These are phyloP conservation scores for Rosellinia necatrix DNA, from an alignment of 2,329 filamentous ascomycete genomes.

Conservation along the genomic window DNA sequence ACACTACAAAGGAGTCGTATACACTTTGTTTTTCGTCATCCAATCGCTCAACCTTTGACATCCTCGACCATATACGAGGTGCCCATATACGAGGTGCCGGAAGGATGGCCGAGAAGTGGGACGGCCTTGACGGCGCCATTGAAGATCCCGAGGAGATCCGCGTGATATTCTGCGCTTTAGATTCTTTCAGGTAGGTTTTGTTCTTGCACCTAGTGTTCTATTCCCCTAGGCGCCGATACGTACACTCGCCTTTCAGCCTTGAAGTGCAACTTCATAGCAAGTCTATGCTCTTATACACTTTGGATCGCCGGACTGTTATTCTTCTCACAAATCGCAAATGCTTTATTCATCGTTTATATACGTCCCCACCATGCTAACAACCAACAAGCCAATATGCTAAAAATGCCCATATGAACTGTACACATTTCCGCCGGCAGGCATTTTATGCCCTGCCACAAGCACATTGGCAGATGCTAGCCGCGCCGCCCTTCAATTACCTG, in stretches of 20 bases:
- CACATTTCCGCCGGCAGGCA: constrained; percentile 85
- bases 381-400: constrained; percentile 76
- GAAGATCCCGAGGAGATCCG: constrained; percentile 79
- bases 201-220: too few species aligned
- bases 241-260: too few species aligned
- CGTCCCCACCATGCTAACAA: neutral
- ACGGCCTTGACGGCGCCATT: constrained; percentile 66
- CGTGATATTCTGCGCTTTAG: constrained; percentile 80
- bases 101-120: constrained; percentile 51
- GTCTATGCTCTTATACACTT: too few species aligned
- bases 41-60: too few species aligned
- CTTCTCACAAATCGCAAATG: too few species aligned
- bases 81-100: too few species aligned
- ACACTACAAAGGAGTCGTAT: neutral
- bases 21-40: too few species aligned
- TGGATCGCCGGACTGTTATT: too few species aligned
- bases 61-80: neutral
- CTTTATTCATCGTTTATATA: neutral
- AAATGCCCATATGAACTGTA: constrained; percentile 85
- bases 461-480: constrained; percentile 83
- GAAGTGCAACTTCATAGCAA: too few species aligned
- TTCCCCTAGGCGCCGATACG: too few species aligned
- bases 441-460: constrained; percentile 87
- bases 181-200: constrained; percentile 85
- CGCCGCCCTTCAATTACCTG: constrained; percentile 80